Evolutionary conservation across 345 rosid genomes (phyloP).

Genomic region (Eucalyptus shirleyi): DNA sequence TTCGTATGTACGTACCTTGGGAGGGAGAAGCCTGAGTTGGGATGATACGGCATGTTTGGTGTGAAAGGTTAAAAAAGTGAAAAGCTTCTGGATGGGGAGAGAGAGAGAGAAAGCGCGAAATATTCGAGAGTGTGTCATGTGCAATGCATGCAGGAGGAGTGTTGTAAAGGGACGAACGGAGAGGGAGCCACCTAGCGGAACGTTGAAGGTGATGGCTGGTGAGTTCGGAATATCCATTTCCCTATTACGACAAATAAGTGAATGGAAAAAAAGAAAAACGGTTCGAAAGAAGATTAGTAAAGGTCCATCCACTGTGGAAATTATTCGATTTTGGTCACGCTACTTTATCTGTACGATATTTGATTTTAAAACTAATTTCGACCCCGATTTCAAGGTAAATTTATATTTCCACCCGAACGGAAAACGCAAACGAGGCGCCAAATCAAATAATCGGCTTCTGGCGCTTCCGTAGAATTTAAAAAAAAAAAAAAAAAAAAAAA

Average conservation of each 20-base stretch:
- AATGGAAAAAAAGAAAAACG: background rate
- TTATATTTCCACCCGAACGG: background rate
- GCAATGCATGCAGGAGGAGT: background rate
- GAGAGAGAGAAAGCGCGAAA: background rate
- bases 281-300: background rate
- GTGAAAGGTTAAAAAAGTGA: background rate
- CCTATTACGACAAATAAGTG: background rate
- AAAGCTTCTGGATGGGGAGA: background rate
- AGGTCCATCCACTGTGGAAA: background rate
- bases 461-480: background rate
- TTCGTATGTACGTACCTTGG: background rate
- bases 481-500: background rate
- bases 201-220: background rate
- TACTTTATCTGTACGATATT: background rate
- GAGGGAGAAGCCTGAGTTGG: background rate
- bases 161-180: background rate
- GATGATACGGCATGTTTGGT: background rate
- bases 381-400: background rate
- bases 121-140: background rate
- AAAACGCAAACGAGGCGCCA: background rate
- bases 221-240: background rate
- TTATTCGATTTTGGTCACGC: background rate
- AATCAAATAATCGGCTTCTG: background rate
- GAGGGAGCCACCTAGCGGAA: background rate
- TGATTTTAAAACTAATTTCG: background rate